Conservation (phyloP, 2,329 filamentous ascomycete genomes). For the Talaromyces sp. region DNA sequence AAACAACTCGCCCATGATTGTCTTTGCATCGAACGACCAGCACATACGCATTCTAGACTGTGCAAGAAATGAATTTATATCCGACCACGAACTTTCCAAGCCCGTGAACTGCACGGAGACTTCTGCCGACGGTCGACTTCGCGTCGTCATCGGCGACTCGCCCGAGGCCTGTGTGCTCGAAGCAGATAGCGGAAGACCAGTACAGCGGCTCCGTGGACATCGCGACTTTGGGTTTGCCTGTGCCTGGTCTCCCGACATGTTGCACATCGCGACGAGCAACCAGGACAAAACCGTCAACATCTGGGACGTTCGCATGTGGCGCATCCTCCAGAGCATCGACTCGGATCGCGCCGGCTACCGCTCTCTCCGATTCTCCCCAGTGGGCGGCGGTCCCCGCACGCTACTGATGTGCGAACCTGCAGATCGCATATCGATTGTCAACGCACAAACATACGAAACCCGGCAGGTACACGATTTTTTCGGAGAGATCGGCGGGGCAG, state of each 20-base stretch:
- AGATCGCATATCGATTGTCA: slow-evolving; percentile 40
- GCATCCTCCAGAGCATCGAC: slow-evolving; percentile 33
- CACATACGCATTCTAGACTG: slow-evolving; percentile 52
- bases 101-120: slow-evolving; percentile 43
- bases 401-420: slow-evolving; percentile 40
- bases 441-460: slow-evolving; percentile 37
- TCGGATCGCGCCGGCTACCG: slow-evolving; percentile 43
- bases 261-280: slow-evolving; percentile 43
- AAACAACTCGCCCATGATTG: slow-evolving; percentile 45
- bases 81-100: slow-evolving; percentile 31
- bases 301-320: slow-evolving; percentile 42
- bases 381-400: slow-evolving; percentile 39
- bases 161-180: slow-evolving; percentile 38
- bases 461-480: slow-evolving; percentile 44
- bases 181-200: slow-evolving; percentile 36
- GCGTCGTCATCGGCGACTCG: slow-evolving; percentile 42
- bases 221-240: slow-evolving; percentile 43
- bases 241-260: slow-evolving; percentile 43
- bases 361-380: slow-evolving; percentile 39
- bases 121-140: slow-evolving; percentile 38
- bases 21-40: slow-evolving; percentile 55
- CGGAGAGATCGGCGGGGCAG: slow-evolving; percentile 40
- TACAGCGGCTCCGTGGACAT: slow-evolving; percentile 36
- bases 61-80: slow-evolving; percentile 37
- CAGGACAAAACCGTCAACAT: slow-evolving; percentile 44